Evolutionary conservation across 148 eudicot genomes (phyloP).

Genomic region (Polygonum aviculare): DNA sequence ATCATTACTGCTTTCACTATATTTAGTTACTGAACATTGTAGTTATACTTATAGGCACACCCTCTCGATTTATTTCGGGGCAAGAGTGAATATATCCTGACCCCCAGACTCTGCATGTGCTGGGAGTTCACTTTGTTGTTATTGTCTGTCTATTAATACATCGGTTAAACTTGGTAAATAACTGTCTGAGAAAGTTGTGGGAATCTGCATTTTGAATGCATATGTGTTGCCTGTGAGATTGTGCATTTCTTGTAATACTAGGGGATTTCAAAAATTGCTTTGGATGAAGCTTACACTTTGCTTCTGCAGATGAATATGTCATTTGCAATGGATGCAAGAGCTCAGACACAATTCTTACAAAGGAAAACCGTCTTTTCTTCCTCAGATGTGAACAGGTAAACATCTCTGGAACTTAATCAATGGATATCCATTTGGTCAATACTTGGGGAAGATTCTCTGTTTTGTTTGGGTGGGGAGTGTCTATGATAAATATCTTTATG

Average conservation of each 20-base stretch:
- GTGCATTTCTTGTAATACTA: neutral
- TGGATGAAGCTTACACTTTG: neutral
- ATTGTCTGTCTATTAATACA: neutral
- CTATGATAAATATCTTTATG: neutral
- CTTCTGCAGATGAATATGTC: constrained; percentile 73
- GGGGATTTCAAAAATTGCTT: neutral
- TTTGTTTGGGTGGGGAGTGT: neutral
- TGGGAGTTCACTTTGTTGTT: too few species aligned
- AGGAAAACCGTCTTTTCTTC: constrained; percentile 86
- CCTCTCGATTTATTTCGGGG: too few species aligned
- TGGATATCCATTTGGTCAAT: neutral
- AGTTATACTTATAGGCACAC: neutral
- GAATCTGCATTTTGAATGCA: neutral
- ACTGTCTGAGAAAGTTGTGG: neutral
- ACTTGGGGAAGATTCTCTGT: neutral
- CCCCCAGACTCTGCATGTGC: too few species aligned
- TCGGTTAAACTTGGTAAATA: neutral
- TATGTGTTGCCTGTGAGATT: neutral
- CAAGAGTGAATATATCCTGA: too few species aligned
- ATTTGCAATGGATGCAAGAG: constrained; percentile 98
- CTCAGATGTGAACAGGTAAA: constrained; percentile 95
- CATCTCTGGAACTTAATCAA: neutral
- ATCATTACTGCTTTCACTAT: neutral
- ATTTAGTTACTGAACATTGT: neutral
- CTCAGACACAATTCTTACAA: constrained; percentile 88